Evolutionary conservation across 306 rosid genomes (phyloP).

Genomic region (Elaeagnus macrophylla): DNA sequence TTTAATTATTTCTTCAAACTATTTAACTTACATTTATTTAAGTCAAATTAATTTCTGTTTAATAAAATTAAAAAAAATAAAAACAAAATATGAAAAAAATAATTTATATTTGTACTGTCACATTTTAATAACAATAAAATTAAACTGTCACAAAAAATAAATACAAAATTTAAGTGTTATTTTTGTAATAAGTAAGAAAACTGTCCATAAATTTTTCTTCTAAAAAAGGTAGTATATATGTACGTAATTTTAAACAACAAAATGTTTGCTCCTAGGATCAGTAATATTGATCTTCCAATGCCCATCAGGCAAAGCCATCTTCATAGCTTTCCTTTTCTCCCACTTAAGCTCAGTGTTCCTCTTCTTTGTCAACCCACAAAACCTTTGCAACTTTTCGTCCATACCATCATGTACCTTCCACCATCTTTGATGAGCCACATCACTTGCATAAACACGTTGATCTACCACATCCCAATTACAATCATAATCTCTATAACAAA

Average conservation of each 20-base stretch:
- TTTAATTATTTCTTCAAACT: no score
- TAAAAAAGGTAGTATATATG: not conserved
- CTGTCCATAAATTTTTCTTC: no score
- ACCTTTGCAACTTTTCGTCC: slow-evolving; percentile 38
- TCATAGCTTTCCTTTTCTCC: slow-evolving; percentile 51
- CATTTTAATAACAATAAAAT: no score
- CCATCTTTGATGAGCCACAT: slow-evolving; percentile 80
- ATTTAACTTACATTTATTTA: no score
- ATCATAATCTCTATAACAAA: slow-evolving; percentile 83
- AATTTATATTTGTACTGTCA: no score
- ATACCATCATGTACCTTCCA: slow-evolving; percentile 65
- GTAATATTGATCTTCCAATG: slow-evolving; percentile 78
- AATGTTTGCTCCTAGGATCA: slow-evolving; percentile 62
- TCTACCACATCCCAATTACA: slow-evolving; percentile 72
- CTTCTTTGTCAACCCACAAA: slow-evolving; percentile 52
- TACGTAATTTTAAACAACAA: slow-evolving; percentile 16
- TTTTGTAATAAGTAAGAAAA: no score
- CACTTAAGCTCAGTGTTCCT: slow-evolving; percentile 66
- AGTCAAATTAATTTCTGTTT: no score
- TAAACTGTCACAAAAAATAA: no score
- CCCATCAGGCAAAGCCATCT: slow-evolving; percentile 31
- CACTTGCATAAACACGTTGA: slow-evolving; percentile 76
- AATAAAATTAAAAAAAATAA: no score
- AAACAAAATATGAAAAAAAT: no score
- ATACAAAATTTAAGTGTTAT: no score